Evolutionary conservation across 179 eudicot species (phyloP).

Genomic region (Gypsophila paniculata): DNA sequence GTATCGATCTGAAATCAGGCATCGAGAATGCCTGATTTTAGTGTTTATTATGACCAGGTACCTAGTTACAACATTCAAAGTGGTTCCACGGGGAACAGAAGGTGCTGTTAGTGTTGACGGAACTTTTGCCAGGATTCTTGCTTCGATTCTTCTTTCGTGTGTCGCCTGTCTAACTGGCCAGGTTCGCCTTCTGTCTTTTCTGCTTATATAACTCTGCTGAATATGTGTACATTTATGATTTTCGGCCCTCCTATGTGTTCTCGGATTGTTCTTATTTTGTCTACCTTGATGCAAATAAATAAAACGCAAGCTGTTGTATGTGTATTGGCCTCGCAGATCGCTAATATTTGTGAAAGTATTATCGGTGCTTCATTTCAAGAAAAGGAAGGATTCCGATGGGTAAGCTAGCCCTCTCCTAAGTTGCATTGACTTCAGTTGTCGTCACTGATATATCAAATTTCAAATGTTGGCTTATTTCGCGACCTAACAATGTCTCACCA

Average conservation of each 20-base stretch:
- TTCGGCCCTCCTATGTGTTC: too few species aligned
- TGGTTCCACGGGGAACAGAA: slow-evolving; percentile 94
- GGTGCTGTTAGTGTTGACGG: slow-evolving; percentile 94
- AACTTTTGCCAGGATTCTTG: slow-evolving; percentile 83
- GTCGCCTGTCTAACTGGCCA: slow-evolving; percentile 61
- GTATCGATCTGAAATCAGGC: too few species aligned
- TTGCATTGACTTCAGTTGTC: not conserved
- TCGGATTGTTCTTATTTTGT: slow-evolving; percentile 4
- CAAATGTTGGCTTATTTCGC: too few species aligned
- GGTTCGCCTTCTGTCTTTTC: slow-evolving; percentile 39
- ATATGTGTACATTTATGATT: too few species aligned
- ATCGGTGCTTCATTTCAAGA: slow-evolving; percentile 88
- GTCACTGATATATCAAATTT: not conserved
- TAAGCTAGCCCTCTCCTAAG: slow-evolving; percentile 29
- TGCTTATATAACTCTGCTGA: not conserved
- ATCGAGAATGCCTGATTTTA: not conserved
- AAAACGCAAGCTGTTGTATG: slow-evolving; percentile 57
- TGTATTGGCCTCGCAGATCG: slow-evolving; percentile 79
- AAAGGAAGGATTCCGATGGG: slow-evolving; percentile 85
- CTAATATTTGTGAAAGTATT: slow-evolving; percentile 83
- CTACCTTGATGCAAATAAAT: slow-evolving; percentile 43
- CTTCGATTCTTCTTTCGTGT: slow-evolving; percentile 65
- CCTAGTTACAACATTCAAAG: slow-evolving; percentile 78
- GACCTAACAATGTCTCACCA: too few species aligned
- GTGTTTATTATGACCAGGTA: slow-evolving; percentile 50